Percentiles rank a stretch among this genome's conserved stretches.
Conservation (phyloP, 495 filamentous ascomycete genomes). For the Hypoxylon lienhwacheense region DNA sequence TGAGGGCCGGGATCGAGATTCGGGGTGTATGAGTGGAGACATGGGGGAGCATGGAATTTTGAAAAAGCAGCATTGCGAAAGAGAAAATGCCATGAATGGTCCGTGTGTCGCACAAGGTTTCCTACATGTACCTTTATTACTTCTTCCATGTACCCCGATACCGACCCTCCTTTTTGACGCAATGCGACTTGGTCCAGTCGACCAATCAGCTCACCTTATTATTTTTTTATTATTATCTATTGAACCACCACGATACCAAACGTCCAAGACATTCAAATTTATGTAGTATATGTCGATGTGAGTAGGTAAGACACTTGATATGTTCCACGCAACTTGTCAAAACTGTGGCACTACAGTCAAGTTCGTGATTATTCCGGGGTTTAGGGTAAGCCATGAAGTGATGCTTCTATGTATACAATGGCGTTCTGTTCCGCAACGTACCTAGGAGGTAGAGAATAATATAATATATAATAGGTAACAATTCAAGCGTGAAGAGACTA, state of each 20-base stretch:
- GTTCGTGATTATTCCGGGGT: no score
- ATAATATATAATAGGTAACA: no score
- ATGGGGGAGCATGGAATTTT: conserved; percentile 33
- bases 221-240: neutral
- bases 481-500: no score
- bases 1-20: conserved; percentile 35
- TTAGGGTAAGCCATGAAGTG: no score
- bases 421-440: no score
- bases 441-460: no score
- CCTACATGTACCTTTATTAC: conserved; percentile 24
- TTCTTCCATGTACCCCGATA: conserved; percentile 24
- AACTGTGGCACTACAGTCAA: no score
- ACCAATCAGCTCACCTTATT: conserved; percentile 16
- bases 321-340: no score
- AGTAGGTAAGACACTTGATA: no score
- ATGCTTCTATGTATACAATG: no score
- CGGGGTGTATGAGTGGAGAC: conserved; percentile 20
- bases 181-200: conserved; percentile 13
- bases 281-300: no score
- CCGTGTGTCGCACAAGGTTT: conserved; percentile 25
- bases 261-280: no score
- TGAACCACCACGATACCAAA: neutral
- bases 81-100: conserved; percentile 33
- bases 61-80: conserved; percentile 32
- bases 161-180: conserved; percentile 7